Evolutionary conservation across 495 filamentous ascomycete genomes (phyloP).

Genomic region (Xylaria scruposa): DNA sequence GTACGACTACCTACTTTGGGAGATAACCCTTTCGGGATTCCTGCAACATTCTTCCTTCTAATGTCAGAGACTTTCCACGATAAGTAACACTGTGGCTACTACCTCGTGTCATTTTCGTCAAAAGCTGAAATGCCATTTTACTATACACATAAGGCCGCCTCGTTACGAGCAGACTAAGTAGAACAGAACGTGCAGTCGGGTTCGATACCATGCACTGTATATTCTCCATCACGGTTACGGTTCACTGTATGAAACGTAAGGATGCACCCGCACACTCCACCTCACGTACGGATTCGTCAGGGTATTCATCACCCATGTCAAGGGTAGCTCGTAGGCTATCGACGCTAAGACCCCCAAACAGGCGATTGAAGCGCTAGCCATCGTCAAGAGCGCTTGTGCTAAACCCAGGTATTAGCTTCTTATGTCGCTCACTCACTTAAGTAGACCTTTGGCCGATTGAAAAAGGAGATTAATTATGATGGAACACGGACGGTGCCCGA

Average conservation of each 20-base stretch:
- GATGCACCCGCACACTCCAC: slow-evolving; percentile 21
- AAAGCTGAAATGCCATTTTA: neutral
- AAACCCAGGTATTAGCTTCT: neutral
- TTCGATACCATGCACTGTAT: neutral
- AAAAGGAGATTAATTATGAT: neutral
- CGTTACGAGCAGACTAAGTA: neutral
- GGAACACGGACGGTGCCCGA: slow-evolving; percentile 8
- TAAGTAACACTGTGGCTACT: neutral
- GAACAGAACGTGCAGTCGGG: neutral
- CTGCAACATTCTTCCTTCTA: neutral
- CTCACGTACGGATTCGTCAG: slow-evolving; percentile 17
- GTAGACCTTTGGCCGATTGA: neutral
- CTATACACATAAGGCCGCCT: no score
- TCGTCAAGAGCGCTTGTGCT: slow-evolving; percentile 7
- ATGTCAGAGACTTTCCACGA: slow-evolving; percentile 1
- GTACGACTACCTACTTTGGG: slow-evolving; percentile 2
- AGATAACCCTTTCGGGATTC: slow-evolving; percentile 18
- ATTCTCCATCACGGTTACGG: slow-evolving; percentile 18
- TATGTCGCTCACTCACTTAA: no score
- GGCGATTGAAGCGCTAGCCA: slow-evolving; percentile 11
- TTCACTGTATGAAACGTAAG: slow-evolving; percentile 25
- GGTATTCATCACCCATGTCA: slow-evolving; percentile 12
- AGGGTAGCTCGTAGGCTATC: slow-evolving; percentile 13
- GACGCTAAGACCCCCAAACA: neutral
- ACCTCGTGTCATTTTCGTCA: neutral